Evolutionary conservation across 345 rosid species (phyloP).

Genomic region (Syzygium aqueum): DNA sequence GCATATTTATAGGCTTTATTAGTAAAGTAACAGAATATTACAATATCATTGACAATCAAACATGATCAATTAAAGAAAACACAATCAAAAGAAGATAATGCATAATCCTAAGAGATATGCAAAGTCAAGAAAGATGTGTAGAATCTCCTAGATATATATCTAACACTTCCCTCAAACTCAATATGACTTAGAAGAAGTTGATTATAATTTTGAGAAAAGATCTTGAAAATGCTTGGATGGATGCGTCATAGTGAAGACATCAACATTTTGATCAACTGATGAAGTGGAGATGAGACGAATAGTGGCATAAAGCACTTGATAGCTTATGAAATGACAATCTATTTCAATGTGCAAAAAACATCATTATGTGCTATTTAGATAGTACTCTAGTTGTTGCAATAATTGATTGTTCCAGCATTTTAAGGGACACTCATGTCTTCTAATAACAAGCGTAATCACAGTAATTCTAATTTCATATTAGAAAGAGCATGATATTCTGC

Average conservation of each 20-base stretch:
- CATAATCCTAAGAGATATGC: no score
- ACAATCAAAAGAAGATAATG: no score
- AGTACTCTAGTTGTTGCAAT: neutral
- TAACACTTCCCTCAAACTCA: neutral
- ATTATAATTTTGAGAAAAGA: neutral
- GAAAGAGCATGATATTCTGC: neutral
- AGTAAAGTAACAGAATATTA: no score
- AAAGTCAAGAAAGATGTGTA: no score
- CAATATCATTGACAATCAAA: no score
- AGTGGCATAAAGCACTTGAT: neutral
- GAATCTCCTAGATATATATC: no score
- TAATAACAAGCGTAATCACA: neutral
- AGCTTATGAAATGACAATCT: neutral
- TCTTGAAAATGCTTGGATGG: neutral
- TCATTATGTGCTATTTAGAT: neutral
- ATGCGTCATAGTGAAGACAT: neutral
- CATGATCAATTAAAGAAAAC: no score
- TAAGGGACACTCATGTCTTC: neutral
- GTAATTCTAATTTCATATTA: neutral
- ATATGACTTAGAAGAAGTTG: no score
- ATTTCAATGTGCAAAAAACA: neutral
- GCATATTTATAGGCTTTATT: no score
- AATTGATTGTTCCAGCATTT: neutral
- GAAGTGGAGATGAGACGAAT: neutral
- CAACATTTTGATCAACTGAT: neutral